Evolutionary conservation across 2,329 filamentous ascomycete genomes (phyloP).

Genomic region (Pseudodiploospora longispora): DNA sequence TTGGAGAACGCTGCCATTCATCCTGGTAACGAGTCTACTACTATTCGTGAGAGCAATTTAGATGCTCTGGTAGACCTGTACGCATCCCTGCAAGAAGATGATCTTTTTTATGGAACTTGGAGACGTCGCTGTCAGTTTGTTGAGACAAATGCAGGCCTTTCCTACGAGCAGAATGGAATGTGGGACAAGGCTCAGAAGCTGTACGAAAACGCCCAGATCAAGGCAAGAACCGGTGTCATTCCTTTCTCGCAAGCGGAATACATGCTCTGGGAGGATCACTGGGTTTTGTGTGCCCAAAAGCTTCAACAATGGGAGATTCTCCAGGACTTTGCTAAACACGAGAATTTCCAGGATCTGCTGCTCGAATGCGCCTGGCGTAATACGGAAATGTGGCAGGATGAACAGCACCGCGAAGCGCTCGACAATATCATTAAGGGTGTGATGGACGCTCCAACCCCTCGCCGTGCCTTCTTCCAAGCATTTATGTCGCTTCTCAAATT

Average conservation of each 20-base stretch:
- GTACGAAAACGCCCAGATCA: conserved; percentile 95
- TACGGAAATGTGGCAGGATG: conserved; percentile 87
- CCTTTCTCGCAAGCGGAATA: conserved; percentile 96
- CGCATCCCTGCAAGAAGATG: conserved; percentile 82
- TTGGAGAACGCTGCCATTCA: conserved; percentile 83
- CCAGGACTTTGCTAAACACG: conserved; percentile 95
- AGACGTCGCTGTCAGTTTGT: conserved; percentile 90
- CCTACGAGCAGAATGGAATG: conserved; percentile 97
- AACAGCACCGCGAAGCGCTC: conserved; percentile 78
- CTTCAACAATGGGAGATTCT: conserved; percentile 98
- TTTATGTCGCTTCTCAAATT: conserved; percentile 96
- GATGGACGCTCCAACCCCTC: conserved; percentile 91
- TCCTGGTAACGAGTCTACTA: conserved; percentile 74
- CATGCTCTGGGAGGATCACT: conserved; percentile 99
- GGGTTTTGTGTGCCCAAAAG: conserved; percentile 95
- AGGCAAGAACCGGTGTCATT: conserved; percentile 89
- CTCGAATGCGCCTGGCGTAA: conserved; percentile 94
- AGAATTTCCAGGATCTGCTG: conserved; percentile 94
- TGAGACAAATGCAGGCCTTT: conserved; percentile 93
- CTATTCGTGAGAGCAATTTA: conserved; percentile 85
- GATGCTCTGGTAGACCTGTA: conserved; percentile 95
- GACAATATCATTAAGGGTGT: conserved; percentile 94
- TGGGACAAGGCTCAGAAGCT: conserved; percentile 98
- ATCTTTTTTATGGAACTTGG: conserved; percentile 97
- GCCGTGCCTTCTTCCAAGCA: conserved; percentile 93